Evolutionary conservation across 1,284 basidiomycete genomes (phyloP).

Genomic region (Papiliotrema laurentii): DNA sequence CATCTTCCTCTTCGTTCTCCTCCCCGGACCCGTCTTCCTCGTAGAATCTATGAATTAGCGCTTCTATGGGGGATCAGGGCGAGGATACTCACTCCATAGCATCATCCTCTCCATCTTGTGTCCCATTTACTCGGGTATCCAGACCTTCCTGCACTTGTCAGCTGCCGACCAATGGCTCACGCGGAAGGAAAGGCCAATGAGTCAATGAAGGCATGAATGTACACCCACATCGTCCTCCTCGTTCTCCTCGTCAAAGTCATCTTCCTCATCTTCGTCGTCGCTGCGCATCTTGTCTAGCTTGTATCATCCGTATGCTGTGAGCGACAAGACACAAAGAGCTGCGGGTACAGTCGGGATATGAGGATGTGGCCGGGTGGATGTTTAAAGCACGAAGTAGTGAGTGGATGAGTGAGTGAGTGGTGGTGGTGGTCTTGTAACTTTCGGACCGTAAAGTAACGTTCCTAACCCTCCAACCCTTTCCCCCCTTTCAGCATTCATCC

Average conservation of each 20-base stretch:
- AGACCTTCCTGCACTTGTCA: neutral
- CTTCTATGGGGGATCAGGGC: neutral
- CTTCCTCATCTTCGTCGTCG: conserved; percentile 43
- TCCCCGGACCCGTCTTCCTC: conserved; percentile 7
- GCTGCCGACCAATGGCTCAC: neutral
- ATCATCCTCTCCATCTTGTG: neutral
- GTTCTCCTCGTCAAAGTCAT: conserved; percentile 18
- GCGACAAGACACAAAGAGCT: too few relatives aligned
- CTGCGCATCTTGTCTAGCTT: too few relatives aligned
- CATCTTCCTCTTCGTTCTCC: conserved; percentile 20
- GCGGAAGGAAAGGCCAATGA: neutral
- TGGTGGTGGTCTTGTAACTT: too few relatives aligned
- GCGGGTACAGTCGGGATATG: too few relatives aligned
- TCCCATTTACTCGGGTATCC: conserved; percentile 9
- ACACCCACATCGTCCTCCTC: conserved; percentile 10
- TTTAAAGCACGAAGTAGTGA: too few relatives aligned
- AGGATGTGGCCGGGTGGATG: too few relatives aligned
- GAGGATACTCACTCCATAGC: neutral
- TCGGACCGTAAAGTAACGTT: too few relatives aligned
- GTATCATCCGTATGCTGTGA: too few relatives aligned
- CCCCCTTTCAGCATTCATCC: neutral
- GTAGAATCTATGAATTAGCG: neutral
- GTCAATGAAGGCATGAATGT: neutral
- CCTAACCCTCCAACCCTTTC: neutral
- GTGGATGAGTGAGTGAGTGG: too few relatives aligned